Conservation (phyloP, 176 grass and related monocot genomes). For the Raddia guianensis region DNA sequence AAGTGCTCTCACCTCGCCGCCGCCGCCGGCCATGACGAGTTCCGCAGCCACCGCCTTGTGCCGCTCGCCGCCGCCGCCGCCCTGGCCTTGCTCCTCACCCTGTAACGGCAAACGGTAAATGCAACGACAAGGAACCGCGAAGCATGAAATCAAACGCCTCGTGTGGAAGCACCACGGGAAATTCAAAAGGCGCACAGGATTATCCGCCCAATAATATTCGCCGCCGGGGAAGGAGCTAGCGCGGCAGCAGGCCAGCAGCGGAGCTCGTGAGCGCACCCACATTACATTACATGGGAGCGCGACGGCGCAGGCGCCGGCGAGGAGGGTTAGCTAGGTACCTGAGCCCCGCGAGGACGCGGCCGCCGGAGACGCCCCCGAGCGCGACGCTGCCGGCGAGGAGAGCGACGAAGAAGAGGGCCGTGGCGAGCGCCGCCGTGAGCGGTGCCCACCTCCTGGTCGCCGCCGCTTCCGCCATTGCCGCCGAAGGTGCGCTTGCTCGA, state of each 20-base stretch:
- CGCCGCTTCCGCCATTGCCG: slow-evolving; percentile 37
- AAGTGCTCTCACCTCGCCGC: slow-evolving; percentile 47
- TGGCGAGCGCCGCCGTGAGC: slow-evolving; percentile 31
- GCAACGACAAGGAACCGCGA: background rate
- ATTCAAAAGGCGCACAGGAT: background rate
- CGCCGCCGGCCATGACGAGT: slow-evolving; percentile 12
- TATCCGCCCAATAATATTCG: background rate
- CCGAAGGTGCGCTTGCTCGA: background rate
- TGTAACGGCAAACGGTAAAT: background rate
- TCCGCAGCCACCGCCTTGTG: slow-evolving; percentile 50
- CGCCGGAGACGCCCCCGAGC: slow-evolving; percentile 29
- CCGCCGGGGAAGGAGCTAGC: background rate
- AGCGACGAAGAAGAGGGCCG: slow-evolving; percentile 41
- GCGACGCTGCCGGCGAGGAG: slow-evolving; percentile 32
- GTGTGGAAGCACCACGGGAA: background rate
- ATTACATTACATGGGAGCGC: background rate
- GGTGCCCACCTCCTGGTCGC: background rate
- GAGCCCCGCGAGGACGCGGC: slow-evolving; percentile 13
- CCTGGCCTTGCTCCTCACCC: background rate
- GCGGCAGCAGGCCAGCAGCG: background rate
- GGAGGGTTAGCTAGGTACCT: slow-evolving; percentile 30
- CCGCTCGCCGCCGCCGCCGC: slow-evolving; percentile 10
- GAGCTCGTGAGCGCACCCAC: background rate
- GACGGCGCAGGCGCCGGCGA: background rate
- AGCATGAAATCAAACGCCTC: background rate